Evolutionary conservation across 129 eudicot species (phyloP).

Genomic region (Chrysanthemum lavandulifolium): DNA sequence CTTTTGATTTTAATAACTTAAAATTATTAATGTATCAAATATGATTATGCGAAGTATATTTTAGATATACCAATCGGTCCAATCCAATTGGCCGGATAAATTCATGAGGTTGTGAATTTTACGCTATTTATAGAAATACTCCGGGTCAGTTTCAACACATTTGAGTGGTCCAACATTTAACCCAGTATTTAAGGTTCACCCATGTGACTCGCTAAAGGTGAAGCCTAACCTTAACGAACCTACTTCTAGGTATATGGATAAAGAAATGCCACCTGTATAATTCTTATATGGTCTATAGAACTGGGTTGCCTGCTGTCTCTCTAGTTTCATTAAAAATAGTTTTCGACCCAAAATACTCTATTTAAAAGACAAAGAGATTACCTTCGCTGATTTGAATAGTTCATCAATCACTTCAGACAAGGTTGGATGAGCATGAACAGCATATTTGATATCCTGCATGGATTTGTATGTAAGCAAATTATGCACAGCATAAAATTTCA

Average conservation of each 20-base stretch:
- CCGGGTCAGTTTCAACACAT: no score
- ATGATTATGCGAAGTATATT: not conserved
- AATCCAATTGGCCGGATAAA: not conserved
- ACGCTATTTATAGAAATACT: no score
- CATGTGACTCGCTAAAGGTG: no score
- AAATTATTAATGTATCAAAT: not conserved
- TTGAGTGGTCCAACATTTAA: no score
- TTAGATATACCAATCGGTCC: not conserved
- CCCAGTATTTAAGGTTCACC: no score
- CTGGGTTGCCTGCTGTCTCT: not conserved
- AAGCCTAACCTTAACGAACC: no score
- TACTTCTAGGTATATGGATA: no score
- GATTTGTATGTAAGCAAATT: slow-evolving; percentile 13
- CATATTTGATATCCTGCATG: slow-evolving; percentile 80
- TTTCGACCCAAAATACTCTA: not conserved
- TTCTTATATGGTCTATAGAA: not conserved
- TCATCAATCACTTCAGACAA: slow-evolving; percentile 96
- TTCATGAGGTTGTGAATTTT: no score
- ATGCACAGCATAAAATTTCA: not conserved
- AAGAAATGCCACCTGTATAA: not conserved
- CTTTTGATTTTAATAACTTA: not conserved
- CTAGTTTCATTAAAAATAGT: not conserved
- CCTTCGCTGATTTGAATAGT: slow-evolving; percentile 96
- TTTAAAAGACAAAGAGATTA: slow-evolving; percentile 31
- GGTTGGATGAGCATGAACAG: slow-evolving; percentile 99